Evolutionary conservation across 805 yeast genomes (phyloP).

Genomic region (Candida takata): DNA sequence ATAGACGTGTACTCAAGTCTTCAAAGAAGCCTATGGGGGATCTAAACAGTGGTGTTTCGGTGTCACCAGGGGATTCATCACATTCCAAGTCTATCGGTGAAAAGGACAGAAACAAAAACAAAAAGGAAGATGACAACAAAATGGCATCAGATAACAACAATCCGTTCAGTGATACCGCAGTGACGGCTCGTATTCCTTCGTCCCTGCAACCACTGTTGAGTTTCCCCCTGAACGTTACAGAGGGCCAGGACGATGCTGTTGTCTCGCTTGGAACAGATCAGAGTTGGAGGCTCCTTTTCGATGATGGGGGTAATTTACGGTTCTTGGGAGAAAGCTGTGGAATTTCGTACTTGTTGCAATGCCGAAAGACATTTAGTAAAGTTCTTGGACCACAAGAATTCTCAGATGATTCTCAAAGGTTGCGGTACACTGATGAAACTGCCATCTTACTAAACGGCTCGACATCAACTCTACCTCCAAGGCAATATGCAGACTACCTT

Average conservation of each 20-base stretch:
- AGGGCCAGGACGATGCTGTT: constrained; percentile 11
- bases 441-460: constrained; percentile 9
- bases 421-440: constrained; percentile 28
- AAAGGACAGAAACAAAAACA: too few relatives aligned
- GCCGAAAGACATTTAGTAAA: constrained; percentile 30
- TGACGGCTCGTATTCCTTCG: constrained; percentile 11
- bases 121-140: not conserved
- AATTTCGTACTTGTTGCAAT: constrained; percentile 33
- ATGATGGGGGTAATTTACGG: constrained; percentile 29
- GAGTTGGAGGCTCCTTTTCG: constrained; percentile 27
- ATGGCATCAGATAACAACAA: not conserved
- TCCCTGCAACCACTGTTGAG: constrained; percentile 17
- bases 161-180: not conserved
- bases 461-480: constrained; percentile 26
- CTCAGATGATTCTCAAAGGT: constrained; percentile 32
- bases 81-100: too few relatives aligned
- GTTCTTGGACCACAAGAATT: constrained; percentile 29
- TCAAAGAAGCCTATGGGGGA: constrained; percentile 13
- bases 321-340: constrained; percentile 39
- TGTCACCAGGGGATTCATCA: too few relatives aligned
- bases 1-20: constrained; percentile 19
- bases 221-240: constrained; percentile 14
- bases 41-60: too few relatives aligned
- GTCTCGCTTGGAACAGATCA: constrained; percentile 10
- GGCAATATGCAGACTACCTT: constrained; percentile 25